phyloP scores from a whole-genome alignment of 179 eudicot genomes.

The Spergularia azorica region DNA sequence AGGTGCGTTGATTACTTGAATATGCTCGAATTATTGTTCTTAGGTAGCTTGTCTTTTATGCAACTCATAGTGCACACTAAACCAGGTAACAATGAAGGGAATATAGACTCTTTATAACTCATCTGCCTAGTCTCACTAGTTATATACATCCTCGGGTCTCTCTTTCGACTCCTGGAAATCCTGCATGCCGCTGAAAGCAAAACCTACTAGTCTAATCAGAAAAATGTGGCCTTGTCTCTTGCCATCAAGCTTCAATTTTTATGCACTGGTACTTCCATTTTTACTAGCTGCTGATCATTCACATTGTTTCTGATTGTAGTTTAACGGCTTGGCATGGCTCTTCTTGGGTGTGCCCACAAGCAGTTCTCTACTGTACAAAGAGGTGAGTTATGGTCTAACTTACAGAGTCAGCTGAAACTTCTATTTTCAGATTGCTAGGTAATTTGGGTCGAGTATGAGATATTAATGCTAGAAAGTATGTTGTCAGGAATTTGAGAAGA shows the following conservation, averaged over 20 bases:
- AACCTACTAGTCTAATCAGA: not conserved
- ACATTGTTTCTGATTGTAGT: conserved; percentile 45
- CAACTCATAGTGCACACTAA: not conserved
- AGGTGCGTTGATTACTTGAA: conserved; percentile 43
- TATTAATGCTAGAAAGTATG: not conserved
- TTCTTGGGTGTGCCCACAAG: conserved; percentile 99
- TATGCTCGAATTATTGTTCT: not conserved
- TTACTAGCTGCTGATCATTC: not conserved
- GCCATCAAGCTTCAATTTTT: not conserved
- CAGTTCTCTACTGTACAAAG: conserved; percentile 93
- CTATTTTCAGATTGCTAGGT: not conserved
- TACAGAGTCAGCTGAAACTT: not conserved
- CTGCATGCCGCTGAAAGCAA: not conserved
- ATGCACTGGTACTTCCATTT: not conserved
- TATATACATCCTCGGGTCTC: not conserved
- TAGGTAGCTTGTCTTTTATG: not conserved
- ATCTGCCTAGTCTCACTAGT: too few relatives aligned
- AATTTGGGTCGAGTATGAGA: not conserved
- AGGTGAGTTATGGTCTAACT: conserved; percentile 45
- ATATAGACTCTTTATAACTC: too few relatives aligned
- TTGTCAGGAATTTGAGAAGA: conserved; percentile 82
- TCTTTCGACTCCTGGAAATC: not conserved
- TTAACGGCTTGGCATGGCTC: conserved; percentile 98
- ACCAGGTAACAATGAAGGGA: not conserved
- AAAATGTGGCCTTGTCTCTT: not conserved